phyloP scores from a whole-genome alignment of 2,329 filamentous ascomycete species.

The Didymella exigua region DNA sequence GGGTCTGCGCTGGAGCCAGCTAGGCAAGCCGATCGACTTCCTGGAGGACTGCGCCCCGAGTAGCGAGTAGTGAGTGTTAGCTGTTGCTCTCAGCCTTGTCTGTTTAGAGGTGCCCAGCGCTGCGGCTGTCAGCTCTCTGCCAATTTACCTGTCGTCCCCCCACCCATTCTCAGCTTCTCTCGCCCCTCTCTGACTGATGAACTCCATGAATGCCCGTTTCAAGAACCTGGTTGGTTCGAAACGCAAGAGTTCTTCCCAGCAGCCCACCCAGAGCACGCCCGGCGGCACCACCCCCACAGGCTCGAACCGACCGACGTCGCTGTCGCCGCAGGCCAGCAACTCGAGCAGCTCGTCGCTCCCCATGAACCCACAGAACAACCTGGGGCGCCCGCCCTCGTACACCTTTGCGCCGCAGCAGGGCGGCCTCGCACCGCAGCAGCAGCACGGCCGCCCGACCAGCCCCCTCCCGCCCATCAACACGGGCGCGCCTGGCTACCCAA shows the following conservation, averaged over 20 bases:
- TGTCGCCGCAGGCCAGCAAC: constrained; percentile 49
- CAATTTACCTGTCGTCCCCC: constrained; percentile 34
- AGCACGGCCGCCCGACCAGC: constrained; percentile 57
- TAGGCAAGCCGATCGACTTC: not conserved
- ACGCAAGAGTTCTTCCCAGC: constrained; percentile 69
- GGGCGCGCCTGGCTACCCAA: constrained; percentile 52
- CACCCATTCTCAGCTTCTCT: constrained; percentile 28
- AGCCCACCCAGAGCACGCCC: constrained; percentile 44
- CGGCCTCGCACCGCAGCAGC: constrained; percentile 41
- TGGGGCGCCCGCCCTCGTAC: constrained; percentile 69
- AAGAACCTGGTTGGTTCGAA: constrained; percentile 82
- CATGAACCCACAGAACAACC: constrained; percentile 61
- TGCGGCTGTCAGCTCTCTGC: constrained; percentile 38
- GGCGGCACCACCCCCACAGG: constrained; percentile 46
- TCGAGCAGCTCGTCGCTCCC: constrained; percentile 50
- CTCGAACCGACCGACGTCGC: constrained; percentile 46
- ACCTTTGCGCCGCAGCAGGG: constrained; percentile 56
- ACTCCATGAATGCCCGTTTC: constrained; percentile 79
- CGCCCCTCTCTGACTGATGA: constrained; percentile 60
- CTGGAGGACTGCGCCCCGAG: constrained; percentile 12
- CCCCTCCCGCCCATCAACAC: constrained; percentile 64
- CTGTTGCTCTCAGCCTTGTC: constrained; percentile 14
- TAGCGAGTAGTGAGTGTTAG: not conserved
- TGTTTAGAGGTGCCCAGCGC: constrained; percentile 26
- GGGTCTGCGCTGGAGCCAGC: constrained; percentile 7